phyloP scores from a whole-genome alignment of 2,329 filamentous ascomycete species.

The Monosporascus cannonballus region DNA sequence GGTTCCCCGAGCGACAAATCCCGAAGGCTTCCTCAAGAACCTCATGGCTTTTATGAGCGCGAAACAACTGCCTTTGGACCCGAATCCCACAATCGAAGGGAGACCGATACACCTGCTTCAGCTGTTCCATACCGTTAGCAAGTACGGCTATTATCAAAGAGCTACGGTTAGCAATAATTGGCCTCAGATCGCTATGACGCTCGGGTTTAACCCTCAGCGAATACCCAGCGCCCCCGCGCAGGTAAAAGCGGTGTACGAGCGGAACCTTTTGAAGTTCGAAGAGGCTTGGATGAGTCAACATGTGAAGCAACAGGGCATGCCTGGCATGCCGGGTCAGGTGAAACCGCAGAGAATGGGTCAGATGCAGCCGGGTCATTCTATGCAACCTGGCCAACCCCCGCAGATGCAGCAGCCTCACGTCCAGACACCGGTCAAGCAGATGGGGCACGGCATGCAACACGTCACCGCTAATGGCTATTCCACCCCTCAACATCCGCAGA shows the following conservation, averaged over 20 bases:
- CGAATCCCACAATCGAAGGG: conserved; percentile 66
- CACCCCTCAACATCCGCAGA: conserved; percentile 34
- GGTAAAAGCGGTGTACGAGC: conserved; percentile 67
- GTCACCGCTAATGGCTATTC: conserved; percentile 44
- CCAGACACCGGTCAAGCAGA: conserved; percentile 40
- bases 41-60: conserved; percentile 72
- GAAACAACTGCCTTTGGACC: conserved; percentile 67
- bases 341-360: conserved; percentile 41
- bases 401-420: conserved; percentile 35
- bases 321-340: conserved; percentile 22
- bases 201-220: conserved; percentile 58
- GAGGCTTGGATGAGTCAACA: conserved; percentile 53
- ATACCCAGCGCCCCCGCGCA: conserved; percentile 62
- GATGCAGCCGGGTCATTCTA: conserved; percentile 34
- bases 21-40: conserved; percentile 69
- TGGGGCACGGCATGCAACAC: conserved; percentile 40
- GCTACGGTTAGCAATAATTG: conserved; percentile 67
- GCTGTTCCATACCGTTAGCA: conserved; percentile 72
- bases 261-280: conserved; percentile 73
- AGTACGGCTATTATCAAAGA: conserved; percentile 69
- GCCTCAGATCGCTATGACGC: conserved; percentile 61
- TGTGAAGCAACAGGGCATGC: conserved; percentile 42
- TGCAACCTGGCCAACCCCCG: conserved; percentile 33
- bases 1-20: conserved; percentile 38
- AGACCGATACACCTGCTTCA: conserved; percentile 68